Evolutionary conservation across 805 yeast genomes (phyloP).

Genomic region (Lipomyces yamanashiensis): DNA sequence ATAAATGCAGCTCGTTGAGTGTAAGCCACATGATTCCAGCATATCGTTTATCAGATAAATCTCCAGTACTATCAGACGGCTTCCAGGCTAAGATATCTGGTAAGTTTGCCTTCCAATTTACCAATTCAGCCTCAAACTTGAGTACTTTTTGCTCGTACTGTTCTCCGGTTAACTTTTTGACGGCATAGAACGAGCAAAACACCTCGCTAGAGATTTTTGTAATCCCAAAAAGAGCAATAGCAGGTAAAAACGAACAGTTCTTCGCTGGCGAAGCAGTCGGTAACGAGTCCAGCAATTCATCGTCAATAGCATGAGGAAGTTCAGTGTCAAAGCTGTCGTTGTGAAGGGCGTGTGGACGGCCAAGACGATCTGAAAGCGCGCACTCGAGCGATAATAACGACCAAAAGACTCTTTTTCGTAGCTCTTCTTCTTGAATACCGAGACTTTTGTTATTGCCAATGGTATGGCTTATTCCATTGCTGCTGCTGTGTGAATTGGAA

Average conservation of each 20-base stretch:
- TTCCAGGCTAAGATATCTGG: slow-evolving; percentile 27
- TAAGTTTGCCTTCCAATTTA: slow-evolving; percentile 13
- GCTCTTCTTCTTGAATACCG: slow-evolving; percentile 21
- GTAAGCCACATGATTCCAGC: slow-evolving; percentile 34
- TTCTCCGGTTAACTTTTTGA: slow-evolving; percentile 22
- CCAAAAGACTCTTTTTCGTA: slow-evolving; percentile 33
- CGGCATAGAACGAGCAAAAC: slow-evolving; percentile 27
- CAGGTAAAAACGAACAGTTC: slow-evolving; percentile 31
- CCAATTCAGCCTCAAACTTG: slow-evolving; percentile 24
- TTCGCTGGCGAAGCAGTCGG: slow-evolving; percentile 4
- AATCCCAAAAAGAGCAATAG: slow-evolving; percentile 23
- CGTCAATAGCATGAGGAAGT: slow-evolving; percentile 29
- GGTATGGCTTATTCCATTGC: not conserved
- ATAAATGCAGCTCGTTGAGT: slow-evolving; percentile 24
- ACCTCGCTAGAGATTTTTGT: slow-evolving; percentile 21
- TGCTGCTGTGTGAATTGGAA: not conserved
- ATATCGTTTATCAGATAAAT: slow-evolving; percentile 23
- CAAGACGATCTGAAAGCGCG: slow-evolving; percentile 20
- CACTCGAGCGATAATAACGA: slow-evolving; percentile 23
- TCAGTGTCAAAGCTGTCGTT: slow-evolving; percentile 19
- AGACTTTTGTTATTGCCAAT: not conserved
- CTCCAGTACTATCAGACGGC: slow-evolving; percentile 23
- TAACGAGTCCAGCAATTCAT: slow-evolving; percentile 23
- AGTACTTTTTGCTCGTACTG: slow-evolving; percentile 29
- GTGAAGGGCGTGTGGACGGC: slow-evolving; percentile 28